Percentiles rank a stretch among this genome's conserved stretches.
These are phyloP conservation scores for Salix viminalis DNA, from an alignment of 345 rosid genomes.

Conservation along the genomic window DNA sequence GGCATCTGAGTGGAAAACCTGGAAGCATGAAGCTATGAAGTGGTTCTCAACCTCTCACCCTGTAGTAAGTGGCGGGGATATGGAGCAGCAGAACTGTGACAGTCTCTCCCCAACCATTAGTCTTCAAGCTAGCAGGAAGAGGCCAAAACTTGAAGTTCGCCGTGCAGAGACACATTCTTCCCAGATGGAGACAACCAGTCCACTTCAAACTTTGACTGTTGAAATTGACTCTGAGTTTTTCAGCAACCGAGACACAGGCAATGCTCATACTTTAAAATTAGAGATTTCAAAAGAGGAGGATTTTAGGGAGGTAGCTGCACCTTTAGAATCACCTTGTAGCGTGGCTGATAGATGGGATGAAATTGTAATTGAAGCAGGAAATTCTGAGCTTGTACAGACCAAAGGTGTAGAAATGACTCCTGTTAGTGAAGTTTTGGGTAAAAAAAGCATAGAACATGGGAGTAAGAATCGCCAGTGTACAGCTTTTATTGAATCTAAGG, in stretches of 20 bases:
- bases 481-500: slow-evolving; percentile 91
- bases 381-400: slow-evolving; percentile 27
- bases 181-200: slow-evolving; percentile 44
- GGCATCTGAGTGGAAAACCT: slow-evolving; percentile 92
- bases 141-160: slow-evolving; percentile 91
- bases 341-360: slow-evolving; percentile 66
- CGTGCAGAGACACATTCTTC: slow-evolving; percentile 74
- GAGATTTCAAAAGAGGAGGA: slow-evolving; percentile 29
- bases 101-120: slow-evolving; percentile 39
- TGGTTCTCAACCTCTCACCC: slow-evolving; percentile 66
- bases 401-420: slow-evolving; percentile 35
- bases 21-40: slow-evolving; percentile 91
- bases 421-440: slow-evolving; percentile 31
- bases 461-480: slow-evolving; percentile 74
- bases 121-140: slow-evolving; percentile 60
- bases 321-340: slow-evolving; percentile 37
- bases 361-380: slow-evolving; percentile 58
- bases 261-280: slow-evolving; percentile 29
- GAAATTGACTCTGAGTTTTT: slow-evolving; percentile 60
- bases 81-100: slow-evolving; percentile 37
- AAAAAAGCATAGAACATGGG: slow-evolving; percentile 47
- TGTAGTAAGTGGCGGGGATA: slow-evolving; percentile 35
- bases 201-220: slow-evolving; percentile 38
- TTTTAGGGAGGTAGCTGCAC: slow-evolving; percentile 26
- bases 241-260: slow-evolving; percentile 36